Evolutionary conservation across 2,329 filamentous ascomycete genomes (phyloP).

Genomic region (Fusarium bactridioides): DNA sequence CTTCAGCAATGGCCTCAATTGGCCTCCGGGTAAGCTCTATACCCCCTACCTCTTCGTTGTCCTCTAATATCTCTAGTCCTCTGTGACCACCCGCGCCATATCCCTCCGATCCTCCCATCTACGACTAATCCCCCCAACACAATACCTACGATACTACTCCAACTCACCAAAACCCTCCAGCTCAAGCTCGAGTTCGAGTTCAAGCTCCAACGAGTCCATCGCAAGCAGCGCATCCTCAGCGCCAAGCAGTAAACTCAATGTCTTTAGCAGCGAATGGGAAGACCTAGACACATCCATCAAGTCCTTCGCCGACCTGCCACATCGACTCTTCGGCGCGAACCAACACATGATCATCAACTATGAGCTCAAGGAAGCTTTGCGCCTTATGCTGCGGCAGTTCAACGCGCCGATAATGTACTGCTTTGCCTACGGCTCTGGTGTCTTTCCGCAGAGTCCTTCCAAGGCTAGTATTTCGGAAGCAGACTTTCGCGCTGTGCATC

Average conservation of each 20-base stretch:
- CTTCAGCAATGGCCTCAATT: conserved; percentile 32
- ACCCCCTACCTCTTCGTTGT: neutral
- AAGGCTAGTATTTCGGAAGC: conserved; percentile 63
- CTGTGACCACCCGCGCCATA: conserved; percentile 33
- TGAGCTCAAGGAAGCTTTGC: conserved; percentile 90
- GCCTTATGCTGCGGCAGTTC: conserved; percentile 90
- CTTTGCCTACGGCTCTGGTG: conserved; percentile 96
- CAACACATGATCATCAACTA: conserved; percentile 96
- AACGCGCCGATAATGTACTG: conserved; percentile 93
- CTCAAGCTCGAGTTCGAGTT: neutral
- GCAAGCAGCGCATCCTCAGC: neutral
- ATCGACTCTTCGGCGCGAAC: conserved; percentile 82
- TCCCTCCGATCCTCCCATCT: conserved; percentile 30
- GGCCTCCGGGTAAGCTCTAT: conserved; percentile 36
- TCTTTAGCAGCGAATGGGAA: conserved; percentile 54
- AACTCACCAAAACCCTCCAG: conserved; percentile 11
- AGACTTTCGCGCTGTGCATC: conserved; percentile 73
- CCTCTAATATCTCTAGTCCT: conserved; percentile 29
- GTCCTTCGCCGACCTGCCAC: conserved; percentile 55
- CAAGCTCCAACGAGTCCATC: neutral
- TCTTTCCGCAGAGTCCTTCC: conserved; percentile 79
- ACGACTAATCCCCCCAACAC: conserved; percentile 7
- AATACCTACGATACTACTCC: conserved; percentile 35
- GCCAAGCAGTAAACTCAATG: conserved; percentile 43
- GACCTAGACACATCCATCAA: conserved; percentile 53